These are phyloP conservation scores for Alternaria sp. DNA, from an alignment of 2,329 filamentous ascomycete species.

Conservation along the genomic window DNA sequence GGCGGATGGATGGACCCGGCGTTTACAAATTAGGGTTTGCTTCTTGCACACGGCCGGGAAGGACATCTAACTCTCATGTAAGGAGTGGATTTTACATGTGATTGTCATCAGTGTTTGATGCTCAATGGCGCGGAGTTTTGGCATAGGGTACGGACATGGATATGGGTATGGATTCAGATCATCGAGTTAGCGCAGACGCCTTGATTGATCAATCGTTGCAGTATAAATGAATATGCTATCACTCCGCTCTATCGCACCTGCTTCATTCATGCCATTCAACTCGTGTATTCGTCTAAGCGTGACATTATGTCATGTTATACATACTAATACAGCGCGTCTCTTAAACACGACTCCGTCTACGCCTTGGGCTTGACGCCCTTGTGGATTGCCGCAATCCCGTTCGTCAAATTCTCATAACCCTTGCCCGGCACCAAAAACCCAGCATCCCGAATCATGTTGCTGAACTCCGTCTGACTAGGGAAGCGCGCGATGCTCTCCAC, in stretches of 20 bases:
- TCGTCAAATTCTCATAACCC: conserved; percentile 85
- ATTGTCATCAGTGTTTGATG: conserved; percentile 1
- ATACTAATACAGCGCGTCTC: background rate
- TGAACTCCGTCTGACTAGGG: conserved; percentile 84
- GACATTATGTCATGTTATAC: background rate
- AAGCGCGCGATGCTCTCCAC: conserved; percentile 98
- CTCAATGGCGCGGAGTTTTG: background rate
- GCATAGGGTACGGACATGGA: background rate
- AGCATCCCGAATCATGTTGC: conserved; percentile 81
- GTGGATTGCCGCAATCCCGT: conserved; percentile 94
- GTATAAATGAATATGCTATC: conserved; percentile 9
- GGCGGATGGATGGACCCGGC: conserved; percentile 15
- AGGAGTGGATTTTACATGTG: conserved; percentile 7
- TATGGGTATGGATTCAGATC: conserved; percentile 1
- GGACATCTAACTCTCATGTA: conserved; percentile 21
- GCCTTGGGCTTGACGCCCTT: conserved; percentile 84
- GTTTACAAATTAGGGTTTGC: background rate
- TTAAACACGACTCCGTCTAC: background rate
- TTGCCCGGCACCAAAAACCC: conserved; percentile 82
- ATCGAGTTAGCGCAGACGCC: background rate
- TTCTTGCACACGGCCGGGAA: conserved; percentile 1
- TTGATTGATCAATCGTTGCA: background rate
- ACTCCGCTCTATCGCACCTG: conserved; percentile 10
- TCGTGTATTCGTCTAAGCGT: conserved; percentile 6
- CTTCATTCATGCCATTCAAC: background rate